Conservation (phyloP, 768 basidiomycete species). For the Boletellus sp. region DNA sequence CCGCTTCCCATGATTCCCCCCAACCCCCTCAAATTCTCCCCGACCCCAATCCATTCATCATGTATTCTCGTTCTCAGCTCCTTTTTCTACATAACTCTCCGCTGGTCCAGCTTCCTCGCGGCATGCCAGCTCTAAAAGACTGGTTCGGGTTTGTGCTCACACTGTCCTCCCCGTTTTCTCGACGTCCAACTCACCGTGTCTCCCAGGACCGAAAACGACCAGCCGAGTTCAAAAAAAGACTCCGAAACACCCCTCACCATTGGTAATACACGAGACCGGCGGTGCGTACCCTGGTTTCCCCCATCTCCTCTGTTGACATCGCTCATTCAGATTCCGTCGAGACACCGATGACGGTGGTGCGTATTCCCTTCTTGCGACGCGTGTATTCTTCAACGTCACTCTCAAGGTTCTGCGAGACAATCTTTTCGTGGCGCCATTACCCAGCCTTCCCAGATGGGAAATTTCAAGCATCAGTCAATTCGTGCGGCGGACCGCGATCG, state of each 20-base stretch:
- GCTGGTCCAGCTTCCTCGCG: constrained; percentile 61
- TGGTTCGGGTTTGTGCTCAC: constrained; percentile 76
- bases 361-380: constrained; percentile 15
- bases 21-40: constrained; percentile 18
- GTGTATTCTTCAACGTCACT: constrained; percentile 2
- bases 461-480: constrained; percentile 84
- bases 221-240: constrained; percentile 52
- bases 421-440: constrained; percentile 65
- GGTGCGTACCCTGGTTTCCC: constrained; percentile 39
- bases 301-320: constrained; percentile 6
- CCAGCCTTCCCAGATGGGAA: constrained; percentile 90
- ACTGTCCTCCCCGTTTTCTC: constrained; percentile 10
- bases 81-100: constrained; percentile 72
- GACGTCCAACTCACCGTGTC: constrained; percentile 17
- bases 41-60: constrained; percentile 44
- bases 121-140: constrained; percentile 79
- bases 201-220: constrained; percentile 46
- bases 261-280: constrained; percentile 59
- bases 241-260: constrained; percentile 50
- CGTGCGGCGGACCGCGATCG: constrained; percentile 61
- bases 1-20: constrained; percentile 8
- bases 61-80: constrained; percentile 69
- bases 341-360: constrained; percentile 73
- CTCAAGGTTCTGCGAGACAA: constrained; percentile 56
- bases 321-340: constrained; percentile 58